phyloP scores from a whole-genome alignment of 2,329 filamentous ascomycete species.

The Amphichorda felina region DNA sequence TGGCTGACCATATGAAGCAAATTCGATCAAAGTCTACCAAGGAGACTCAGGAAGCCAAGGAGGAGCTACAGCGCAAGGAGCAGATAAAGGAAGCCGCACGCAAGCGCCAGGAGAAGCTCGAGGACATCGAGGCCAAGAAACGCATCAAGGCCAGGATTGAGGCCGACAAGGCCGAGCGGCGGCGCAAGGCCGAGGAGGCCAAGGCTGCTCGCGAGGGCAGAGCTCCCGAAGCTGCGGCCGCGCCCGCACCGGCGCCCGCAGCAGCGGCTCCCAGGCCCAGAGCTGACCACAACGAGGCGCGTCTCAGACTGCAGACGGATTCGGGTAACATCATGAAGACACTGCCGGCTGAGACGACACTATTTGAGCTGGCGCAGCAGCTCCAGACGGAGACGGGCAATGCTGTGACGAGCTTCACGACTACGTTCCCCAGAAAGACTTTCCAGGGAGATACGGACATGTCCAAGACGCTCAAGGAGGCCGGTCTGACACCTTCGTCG shows the following conservation, averaged over 20 bases:
- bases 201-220: constrained; percentile 81
- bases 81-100: constrained; percentile 81
- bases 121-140: constrained; percentile 76
- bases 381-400: constrained; percentile 60
- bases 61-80: constrained; percentile 78
- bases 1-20: constrained; percentile 9
- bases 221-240: constrained; percentile 26
- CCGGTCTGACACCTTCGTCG: constrained; percentile 82
- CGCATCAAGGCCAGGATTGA: constrained; percentile 89
- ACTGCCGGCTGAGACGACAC: constrained; percentile 75
- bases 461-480: constrained; percentile 84
- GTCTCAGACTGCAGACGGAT: constrained; percentile 68
- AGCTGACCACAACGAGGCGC: constrained; percentile 65
- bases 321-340: constrained; percentile 74
- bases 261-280: constrained; percentile 47
- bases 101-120: constrained; percentile 80
- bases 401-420: constrained; percentile 64
- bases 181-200: constrained; percentile 71
- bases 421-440: constrained; percentile 78
- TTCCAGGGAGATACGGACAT: constrained; percentile 63
- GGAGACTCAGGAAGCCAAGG: constrained; percentile 80
- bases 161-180: constrained; percentile 82
- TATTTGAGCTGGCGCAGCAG: constrained; percentile 81
- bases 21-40: constrained; percentile 79
- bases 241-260: constrained; percentile 33